Base-by-base conservation (phyloP, 495 filamentous ascomycete genomes). In the Daldinia vernicosa region DNA sequence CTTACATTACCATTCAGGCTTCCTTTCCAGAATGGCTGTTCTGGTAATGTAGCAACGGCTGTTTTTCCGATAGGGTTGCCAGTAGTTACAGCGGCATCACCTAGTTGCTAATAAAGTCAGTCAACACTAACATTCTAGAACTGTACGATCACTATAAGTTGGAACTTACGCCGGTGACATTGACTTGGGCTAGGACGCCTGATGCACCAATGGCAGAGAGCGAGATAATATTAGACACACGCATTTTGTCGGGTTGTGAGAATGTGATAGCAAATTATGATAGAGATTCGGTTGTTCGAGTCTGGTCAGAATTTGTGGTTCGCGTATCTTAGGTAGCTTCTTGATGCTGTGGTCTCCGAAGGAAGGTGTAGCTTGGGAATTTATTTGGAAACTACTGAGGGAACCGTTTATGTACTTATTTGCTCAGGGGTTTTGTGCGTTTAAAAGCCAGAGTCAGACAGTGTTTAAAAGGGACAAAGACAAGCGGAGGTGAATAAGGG, bases 1-100 rank as follows among this genome's bases (percentile, higher is more conserved):
- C 85, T 82, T 59, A 94, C 78, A 56, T 84, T 83, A 50, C 84
- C 88, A 47, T 83, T 83, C 28, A 83, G 77, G 63, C 80, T 84
- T 22, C 79, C 79, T 9, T 77, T 77, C 76, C 78, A 83, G 74
- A 83, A 86, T 1, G 83, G 70, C 5, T 81, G 78, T 9, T 85
- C 77, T 6, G 88, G 89, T 2, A 95, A 82, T 4, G 72, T 81
- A 6, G 90, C 91, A 43, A 83, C 79, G 80, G 90, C 92, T 17
- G 80, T 74, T 15, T 84, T 80, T 19, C 88, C 87, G 8, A 69
- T 56, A n/a, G 89, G 87, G 78, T 94, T 94, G 80, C 86, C 84
- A n/a, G 71, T 81, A 3, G 88, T 83, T 33, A 84, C 75, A 43
- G 86, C 77, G 54, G 90, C 91, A 70, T 88, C 80, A 40, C 84